A percentile compares a stretch with the other conserved stretches of the same genome.
Conservation (phyloP, 2,329 filamentous ascomycete genomes). For the Scorias spongiosa region DNA sequence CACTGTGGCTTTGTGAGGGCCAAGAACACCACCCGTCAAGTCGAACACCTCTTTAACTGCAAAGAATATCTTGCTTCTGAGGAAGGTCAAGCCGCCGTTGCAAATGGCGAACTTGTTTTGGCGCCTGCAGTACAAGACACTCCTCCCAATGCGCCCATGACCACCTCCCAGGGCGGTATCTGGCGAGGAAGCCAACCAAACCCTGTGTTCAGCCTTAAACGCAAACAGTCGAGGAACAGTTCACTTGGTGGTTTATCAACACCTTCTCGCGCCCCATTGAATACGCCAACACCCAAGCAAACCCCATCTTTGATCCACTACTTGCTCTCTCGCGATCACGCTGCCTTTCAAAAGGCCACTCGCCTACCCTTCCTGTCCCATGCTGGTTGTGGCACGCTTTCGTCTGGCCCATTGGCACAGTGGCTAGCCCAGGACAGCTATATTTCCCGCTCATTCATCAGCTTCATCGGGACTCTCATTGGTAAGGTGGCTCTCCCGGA, state of each 20-base stretch:
- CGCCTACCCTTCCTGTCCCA: constrained; percentile 51
- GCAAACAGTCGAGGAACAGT: constrained; percentile 20
- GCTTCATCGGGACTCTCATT: constrained; percentile 50
- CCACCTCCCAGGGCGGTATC: constrained; percentile 16
- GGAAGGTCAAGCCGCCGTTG: constrained; percentile 25
- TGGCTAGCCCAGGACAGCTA: constrained; percentile 62
- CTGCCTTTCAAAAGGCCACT: constrained; percentile 41
- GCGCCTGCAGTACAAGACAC: constrained; percentile 3
- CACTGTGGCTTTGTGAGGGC: constrained; percentile 35
- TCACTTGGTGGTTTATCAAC: constrained; percentile 13
- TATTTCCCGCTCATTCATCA: constrained; percentile 55
- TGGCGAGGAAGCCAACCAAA: constrained; percentile 33
- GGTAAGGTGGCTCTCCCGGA: constrained; percentile 43
- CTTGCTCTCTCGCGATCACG: constrained; percentile 36
- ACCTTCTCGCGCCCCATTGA: constrained; percentile 5
- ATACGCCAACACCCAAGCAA: constrained; percentile 19
- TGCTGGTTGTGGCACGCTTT: constrained; percentile 47
- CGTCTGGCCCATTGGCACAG: constrained; percentile 39
- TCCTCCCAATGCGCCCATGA: constrained; percentile 7
- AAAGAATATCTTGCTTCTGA: constrained; percentile 28
- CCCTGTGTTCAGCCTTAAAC: constrained; percentile 31
- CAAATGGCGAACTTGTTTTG: constrained; percentile 11
- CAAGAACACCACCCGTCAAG: constrained; percentile 36
- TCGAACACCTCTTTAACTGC: constrained; percentile 34
- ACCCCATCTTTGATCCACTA: constrained; percentile 40